Evolutionary conservation across 805 yeast species (phyloP).

Genomic region (Hanseniaspora vineae): DNA sequence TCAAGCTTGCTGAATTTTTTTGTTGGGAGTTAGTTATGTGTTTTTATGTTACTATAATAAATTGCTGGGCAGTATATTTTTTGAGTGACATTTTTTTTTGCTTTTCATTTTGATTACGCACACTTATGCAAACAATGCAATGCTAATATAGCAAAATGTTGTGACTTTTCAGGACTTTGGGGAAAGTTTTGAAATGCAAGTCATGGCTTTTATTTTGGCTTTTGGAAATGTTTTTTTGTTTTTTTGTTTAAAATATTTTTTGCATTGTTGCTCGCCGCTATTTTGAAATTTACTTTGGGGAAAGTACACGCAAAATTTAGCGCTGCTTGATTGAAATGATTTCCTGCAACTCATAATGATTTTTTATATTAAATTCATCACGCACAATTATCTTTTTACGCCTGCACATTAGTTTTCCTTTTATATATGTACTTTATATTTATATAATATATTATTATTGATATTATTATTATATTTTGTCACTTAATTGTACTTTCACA

Average conservation of each 20-base stretch:
- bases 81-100: no score
- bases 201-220: neutral
- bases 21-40: no score
- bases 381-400: no score
- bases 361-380: neutral
- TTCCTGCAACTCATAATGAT: neutral
- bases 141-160: neutral
- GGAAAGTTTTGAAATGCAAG: neutral
- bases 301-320: neutral
- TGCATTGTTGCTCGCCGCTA: neutral
- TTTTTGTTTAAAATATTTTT: neutral
- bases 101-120: no score
- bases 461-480: no score
- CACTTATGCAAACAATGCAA: neutral
- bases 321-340: neutral
- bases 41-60: no score
- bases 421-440: neutral
- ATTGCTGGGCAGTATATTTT: no score
- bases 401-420: neutral
- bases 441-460: neutral
- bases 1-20: no score
- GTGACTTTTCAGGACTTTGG: neutral
- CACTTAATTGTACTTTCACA: no score
- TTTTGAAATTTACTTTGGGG: neutral
- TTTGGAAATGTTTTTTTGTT: neutral